phyloP scores from a whole-genome alignment of 2,329 filamentous ascomycete genomes.

The Fonsecaea multimorphosa region DNA sequence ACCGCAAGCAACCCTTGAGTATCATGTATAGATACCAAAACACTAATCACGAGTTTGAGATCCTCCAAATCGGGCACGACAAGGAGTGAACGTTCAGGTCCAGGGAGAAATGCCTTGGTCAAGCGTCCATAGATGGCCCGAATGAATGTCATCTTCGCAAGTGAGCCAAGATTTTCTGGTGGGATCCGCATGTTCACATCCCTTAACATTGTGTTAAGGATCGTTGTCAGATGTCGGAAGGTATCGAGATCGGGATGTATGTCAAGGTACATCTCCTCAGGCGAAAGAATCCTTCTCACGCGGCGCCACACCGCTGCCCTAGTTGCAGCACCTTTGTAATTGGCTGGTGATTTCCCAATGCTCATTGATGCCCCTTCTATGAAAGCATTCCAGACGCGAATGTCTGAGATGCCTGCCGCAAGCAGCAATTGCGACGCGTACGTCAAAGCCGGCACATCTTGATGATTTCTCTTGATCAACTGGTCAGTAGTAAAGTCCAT shows the following conservation, averaged over 20 bases:
- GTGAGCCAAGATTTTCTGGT: constrained; percentile 12
- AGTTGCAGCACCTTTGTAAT: constrained; percentile 8
- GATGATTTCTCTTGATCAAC: constrained; percentile 2
- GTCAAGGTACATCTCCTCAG: not conserved
- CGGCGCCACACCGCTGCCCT: constrained; percentile 22
- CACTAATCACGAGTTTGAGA: constrained; percentile 30
- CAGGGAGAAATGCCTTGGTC: constrained; percentile 25
- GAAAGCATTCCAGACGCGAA: constrained; percentile 33
- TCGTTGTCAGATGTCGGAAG: constrained; percentile 24
- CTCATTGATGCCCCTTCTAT: constrained; percentile 24
- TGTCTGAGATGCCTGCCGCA: constrained; percentile 18
- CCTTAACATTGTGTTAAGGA: constrained; percentile 14
- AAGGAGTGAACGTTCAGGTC: constrained; percentile 9
- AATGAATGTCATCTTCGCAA: constrained; percentile 26
- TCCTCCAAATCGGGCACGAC: constrained; percentile 27
- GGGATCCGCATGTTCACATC: constrained; percentile 22
- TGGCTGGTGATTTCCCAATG: constrained; percentile 6
- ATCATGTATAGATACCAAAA: constrained; percentile 27
- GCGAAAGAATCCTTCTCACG: constrained; percentile 19
- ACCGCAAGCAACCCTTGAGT: constrained; percentile 28
- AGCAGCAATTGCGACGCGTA: constrained; percentile 26
- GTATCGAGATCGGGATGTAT: constrained; percentile 31
- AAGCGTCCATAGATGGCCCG: constrained; percentile 24
- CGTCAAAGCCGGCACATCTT: constrained; percentile 19
- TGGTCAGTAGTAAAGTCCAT: not conserved